Evolutionary conservation across 2,329 filamentous ascomycete species (phyloP).

Genomic region (Trichoderma brevicompactum): DNA sequence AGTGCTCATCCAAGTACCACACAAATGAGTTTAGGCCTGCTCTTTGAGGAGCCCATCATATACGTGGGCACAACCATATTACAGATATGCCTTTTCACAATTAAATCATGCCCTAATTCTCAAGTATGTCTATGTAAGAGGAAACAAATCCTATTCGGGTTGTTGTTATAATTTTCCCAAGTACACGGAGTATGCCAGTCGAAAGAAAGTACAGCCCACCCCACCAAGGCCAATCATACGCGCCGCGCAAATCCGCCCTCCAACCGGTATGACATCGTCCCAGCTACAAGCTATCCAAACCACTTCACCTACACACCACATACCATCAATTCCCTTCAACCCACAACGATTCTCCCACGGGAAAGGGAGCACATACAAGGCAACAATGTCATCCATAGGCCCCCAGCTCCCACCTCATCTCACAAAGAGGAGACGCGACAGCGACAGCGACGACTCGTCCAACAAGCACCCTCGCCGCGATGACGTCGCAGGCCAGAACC

Average conservation of each 20-base stretch:
- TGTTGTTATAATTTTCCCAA: too few relatives aligned
- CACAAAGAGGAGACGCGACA: conserved; percentile 61
- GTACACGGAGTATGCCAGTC: too few relatives aligned
- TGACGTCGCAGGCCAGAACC: conserved; percentile 43
- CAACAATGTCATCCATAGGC: conserved; percentile 64
- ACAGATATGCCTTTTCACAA: too few relatives aligned
- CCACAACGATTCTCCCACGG: not conserved
- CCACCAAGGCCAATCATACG: conserved; percentile 14
- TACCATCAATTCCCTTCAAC: too few relatives aligned
- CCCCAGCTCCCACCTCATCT: conserved; percentile 72
- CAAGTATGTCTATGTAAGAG: too few relatives aligned
- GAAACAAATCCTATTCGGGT: too few relatives aligned
- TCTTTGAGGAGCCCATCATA: too few relatives aligned
- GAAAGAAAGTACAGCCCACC: not conserved
- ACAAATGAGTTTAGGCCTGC: too few relatives aligned
- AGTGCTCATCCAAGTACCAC: too few relatives aligned
- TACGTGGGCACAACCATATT: too few relatives aligned
- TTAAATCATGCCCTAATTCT: too few relatives aligned
- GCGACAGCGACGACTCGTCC: conserved; percentile 40
- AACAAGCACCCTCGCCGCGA: conserved; percentile 48
- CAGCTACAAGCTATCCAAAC: not conserved
- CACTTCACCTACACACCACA: not conserved
- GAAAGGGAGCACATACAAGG: not conserved
- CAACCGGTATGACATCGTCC: conserved; percentile 11
- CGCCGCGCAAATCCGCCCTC: conserved; percentile 18